These are phyloP conservation scores for Fraxinus sp. DNA, from an alignment of 305 asterid genomes.

Conservation along the genomic window DNA sequence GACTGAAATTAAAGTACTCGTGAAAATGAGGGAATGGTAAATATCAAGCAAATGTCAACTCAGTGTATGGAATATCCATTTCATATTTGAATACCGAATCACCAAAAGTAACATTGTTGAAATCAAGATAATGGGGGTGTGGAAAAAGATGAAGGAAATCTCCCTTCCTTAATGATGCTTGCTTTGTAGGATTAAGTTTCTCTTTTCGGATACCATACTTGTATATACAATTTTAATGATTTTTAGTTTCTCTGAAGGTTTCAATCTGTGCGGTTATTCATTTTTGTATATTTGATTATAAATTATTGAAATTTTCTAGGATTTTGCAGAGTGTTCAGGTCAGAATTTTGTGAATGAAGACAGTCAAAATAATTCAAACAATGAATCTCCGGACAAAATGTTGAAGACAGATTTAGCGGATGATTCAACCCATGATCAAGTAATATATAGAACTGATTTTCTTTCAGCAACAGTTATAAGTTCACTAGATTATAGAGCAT, in stretches of 20 bases:
- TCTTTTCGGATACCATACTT: not conserved
- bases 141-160: not conserved
- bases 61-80: not conserved
- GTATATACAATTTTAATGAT: not conserved
- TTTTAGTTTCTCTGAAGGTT: not conserved
- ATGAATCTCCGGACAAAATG: constrained; percentile 35
- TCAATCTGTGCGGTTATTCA: not conserved
- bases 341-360: constrained; percentile 61
- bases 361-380: constrained; percentile 24
- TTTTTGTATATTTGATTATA: not conserved
- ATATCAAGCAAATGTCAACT: not conserved
- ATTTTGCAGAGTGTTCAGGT: constrained; percentile 65
- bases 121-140: not conserved
- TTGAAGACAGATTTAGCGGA: constrained; percentile 35
- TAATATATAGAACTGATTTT: constrained; percentile 24
- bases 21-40: not conserved
- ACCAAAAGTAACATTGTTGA: not conserved
- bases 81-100: not conserved
- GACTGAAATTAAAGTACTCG: not conserved
- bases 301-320: not conserved
- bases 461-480: not conserved
- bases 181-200: not conserved
- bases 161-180: not conserved
- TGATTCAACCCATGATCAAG: constrained; percentile 44
- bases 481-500: not conserved